Percentiles rank a stretch among this genome's conserved stretches.
phyloP scores from a whole-genome alignment of 2,329 filamentous ascomycete species.

The Mycosphaerelloides madeirae region DNA sequence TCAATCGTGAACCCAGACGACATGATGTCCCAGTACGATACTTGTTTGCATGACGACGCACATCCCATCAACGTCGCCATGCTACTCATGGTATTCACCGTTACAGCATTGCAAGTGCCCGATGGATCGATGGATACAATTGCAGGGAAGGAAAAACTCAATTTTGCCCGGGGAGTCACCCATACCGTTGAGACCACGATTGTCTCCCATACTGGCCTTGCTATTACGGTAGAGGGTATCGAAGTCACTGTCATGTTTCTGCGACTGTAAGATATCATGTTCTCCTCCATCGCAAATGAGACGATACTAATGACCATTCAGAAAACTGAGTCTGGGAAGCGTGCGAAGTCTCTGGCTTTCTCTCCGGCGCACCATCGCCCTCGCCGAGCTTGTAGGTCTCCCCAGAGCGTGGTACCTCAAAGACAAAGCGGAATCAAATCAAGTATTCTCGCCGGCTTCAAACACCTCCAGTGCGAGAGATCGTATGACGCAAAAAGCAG shows the following conservation, averaged over 20 bases:
- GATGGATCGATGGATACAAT: conserved; percentile 5
- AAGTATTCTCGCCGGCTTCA: not conserved
- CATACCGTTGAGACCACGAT: conserved; percentile 27
- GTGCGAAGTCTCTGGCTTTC: conserved; percentile 36
- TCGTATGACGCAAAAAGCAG: conserved; percentile 18
- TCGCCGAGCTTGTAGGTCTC: conserved; percentile 38
- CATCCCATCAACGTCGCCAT: conserved; percentile 25
- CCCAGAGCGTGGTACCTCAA: conserved; percentile 20
- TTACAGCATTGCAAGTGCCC: conserved; percentile 28
- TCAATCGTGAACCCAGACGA: conserved; percentile 17
- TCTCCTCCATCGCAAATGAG: not conserved
- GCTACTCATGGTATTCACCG: conserved; percentile 28
- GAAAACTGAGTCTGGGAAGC: conserved; percentile 32
- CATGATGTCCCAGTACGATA: conserved; percentile 27
- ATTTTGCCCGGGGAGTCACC: conserved; percentile 24
- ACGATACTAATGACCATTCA: conserved; percentile 13
- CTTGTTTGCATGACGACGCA: conserved; percentile 18
- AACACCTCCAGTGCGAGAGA: not conserved
- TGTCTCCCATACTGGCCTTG: conserved; percentile 30
- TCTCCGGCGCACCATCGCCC: conserved; percentile 35
- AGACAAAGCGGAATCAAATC: not conserved
- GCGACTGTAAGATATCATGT: conserved; percentile 26
- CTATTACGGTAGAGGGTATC: conserved; percentile 31
- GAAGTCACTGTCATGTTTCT: conserved; percentile 33
- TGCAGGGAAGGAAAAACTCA: conserved; percentile 12